These are phyloP conservation scores for Ascochyta clinopodiicola DNA, from an alignment of 2,329 filamentous ascomycete genomes.

Conservation along the genomic window DNA sequence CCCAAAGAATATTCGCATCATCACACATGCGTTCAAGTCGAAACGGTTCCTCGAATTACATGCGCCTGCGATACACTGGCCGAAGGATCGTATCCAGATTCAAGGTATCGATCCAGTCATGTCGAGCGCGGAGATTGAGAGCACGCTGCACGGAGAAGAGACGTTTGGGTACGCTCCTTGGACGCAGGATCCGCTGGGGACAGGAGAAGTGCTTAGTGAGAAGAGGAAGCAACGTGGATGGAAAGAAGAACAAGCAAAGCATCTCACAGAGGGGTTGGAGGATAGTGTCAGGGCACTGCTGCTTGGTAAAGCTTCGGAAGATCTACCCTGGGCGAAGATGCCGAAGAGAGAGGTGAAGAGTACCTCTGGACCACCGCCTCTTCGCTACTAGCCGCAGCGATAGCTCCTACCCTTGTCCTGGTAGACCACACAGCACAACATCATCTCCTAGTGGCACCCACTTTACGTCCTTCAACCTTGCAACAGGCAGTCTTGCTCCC, in stretches of 20 bases:
- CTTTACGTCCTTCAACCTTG: slow-evolving; percentile 69
- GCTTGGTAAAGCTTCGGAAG: slow-evolving; percentile 24
- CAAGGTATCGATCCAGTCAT: slow-evolving; percentile 56
- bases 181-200: slow-evolving; percentile 50
- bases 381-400: slow-evolving; percentile 12
- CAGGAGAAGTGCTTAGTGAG: slow-evolving; percentile 36
- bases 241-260: slow-evolving; percentile 28
- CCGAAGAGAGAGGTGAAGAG: slow-evolving; percentile 1
- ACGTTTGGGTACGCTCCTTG: slow-evolving; percentile 48
- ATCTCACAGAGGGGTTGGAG: slow-evolving; percentile 36
- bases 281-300: slow-evolving; percentile 37
- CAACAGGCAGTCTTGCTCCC: slow-evolving; percentile 62
- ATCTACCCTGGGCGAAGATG: slow-evolving; percentile 36
- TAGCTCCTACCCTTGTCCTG: slow-evolving; percentile 36
- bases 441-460: slow-evolving; percentile 85
- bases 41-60: slow-evolving; percentile 51
- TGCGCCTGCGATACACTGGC: slow-evolving; percentile 54
- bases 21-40: slow-evolving; percentile 58
- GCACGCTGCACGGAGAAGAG: slow-evolving; percentile 47
- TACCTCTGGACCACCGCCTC: slow-evolving; percentile 2
- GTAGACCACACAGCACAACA: slow-evolving; percentile 77
- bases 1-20: slow-evolving; percentile 51
- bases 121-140: slow-evolving; percentile 43
- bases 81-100: slow-evolving; percentile 48
- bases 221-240: slow-evolving; percentile 53